These are phyloP conservation scores for Escovopsis sp. DNA, from an alignment of 2,329 filamentous ascomycete species.

Conservation along the genomic window DNA sequence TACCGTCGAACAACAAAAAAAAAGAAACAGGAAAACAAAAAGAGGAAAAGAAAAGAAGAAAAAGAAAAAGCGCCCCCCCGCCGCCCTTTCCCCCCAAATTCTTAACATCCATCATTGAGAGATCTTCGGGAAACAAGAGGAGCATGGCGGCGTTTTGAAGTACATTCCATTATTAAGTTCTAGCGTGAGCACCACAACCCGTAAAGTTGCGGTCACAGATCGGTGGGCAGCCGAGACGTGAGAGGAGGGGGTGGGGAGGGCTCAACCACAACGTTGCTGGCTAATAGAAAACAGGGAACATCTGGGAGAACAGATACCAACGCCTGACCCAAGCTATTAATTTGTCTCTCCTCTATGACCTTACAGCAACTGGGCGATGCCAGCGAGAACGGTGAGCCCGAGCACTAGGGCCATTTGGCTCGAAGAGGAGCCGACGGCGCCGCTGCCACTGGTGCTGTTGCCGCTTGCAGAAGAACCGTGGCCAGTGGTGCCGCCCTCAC, in stretches of 20 bases:
- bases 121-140: constrained; percentile 1
- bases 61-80: not conserved
- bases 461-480: constrained; percentile 15
- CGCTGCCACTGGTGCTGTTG: constrained; percentile 13
- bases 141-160: constrained; percentile 12
- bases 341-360: constrained; percentile 7
- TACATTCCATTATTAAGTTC: constrained; percentile 31
- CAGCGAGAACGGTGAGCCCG: constrained; percentile 31
- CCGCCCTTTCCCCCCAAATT: not conserved
- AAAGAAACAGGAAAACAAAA: too few species aligned
- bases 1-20: not conserved
- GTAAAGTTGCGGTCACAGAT: constrained; percentile 4
- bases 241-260: constrained; percentile 9
- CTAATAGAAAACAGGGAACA: constrained; percentile 20
- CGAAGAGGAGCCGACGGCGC: constrained; percentile 29
- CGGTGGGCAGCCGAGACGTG: constrained; percentile 6
- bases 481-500: constrained; percentile 16
- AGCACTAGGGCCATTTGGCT: constrained; percentile 32
- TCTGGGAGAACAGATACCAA: constrained; percentile 20
- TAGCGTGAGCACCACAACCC: constrained; percentile 19
- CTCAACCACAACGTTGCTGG: constrained; percentile 20
- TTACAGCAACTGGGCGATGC: constrained; percentile 39
- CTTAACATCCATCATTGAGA: constrained; percentile 4
- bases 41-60: too few species aligned
- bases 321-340: constrained; percentile 20